Base-by-base conservation (phyloP, 2,329 filamentous ascomycete genomes). In the Blastomyces parvus region DNA sequence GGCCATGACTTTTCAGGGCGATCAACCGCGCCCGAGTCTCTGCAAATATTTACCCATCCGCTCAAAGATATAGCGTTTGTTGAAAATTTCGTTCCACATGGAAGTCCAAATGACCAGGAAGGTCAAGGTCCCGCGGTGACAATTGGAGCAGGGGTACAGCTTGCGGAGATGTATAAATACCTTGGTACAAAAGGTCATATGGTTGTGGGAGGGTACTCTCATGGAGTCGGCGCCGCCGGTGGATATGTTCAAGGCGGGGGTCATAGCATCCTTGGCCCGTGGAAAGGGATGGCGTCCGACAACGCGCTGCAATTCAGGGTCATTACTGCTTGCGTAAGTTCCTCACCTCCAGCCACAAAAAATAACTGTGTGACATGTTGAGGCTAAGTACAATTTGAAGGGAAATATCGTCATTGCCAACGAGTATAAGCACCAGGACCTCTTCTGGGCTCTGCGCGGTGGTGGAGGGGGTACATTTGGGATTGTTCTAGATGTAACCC, bases 391-490 rank as follows among this genome's bases (percentile, higher is more conserved):
- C 30, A 3, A 36, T 17, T 36, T 53, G 3, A 69, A 71, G 19
- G 83, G 84, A 2, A 63, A 76, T 19, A 68, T 80, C 19, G 65
- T 85, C 1, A 78, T 71, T 2, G 83, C 83, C 0, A 80, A 76
- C 3, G 76, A 74, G 0, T 68, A 67, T 0, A 64, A 80, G 42
- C 82, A 87, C 66, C 63, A 74, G 0, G 85, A 87, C 58, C 74
- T 88, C 0, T 87, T 84, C 74, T 88, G 84, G 85, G 86, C 85
- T 0, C 72, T 87, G 0, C 77, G 77, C 52, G 84, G 84, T 3
- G 84, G 85, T 0, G 84, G 85, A 1, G 81, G 79, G 7, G 83
- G 83, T 17, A 86, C 79, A 46, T 87, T 81, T 66, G 84, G 77
- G 2, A 76, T 86, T 2, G 82, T 86, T 1, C 70, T 83, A 81